Evolutionary conservation across 176 grass and related monocot species (phyloP), one percentile per base, ranked within the genome.

Genomic region (Musa itinerans): DNA sequence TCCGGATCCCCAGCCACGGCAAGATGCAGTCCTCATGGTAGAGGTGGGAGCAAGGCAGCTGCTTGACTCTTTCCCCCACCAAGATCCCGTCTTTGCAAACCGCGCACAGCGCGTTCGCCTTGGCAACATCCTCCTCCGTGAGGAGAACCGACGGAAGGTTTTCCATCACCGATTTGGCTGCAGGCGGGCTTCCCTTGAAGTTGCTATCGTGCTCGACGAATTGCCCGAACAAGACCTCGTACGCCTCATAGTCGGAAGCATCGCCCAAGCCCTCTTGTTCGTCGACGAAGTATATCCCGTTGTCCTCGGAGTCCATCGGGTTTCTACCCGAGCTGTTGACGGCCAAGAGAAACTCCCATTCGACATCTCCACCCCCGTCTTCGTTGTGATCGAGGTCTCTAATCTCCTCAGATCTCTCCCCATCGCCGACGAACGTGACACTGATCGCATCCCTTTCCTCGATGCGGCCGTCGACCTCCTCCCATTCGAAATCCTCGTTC

Each of bases 271-370:
- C 79, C 58, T 75, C 79, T 1, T 68, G 71, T 11, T 74, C 83
- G 80, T 89, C 84, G 58, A 92, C 69, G 67, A 87, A 85, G 72
- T 83, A 92, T 21, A 84, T 77, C 19, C 87, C 90, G 69, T 83
- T 29, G 14, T 83, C 78, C n/a, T 63, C 67, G 25, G 83, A 81
- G 34, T 86, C 77, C 23, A 54, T 65, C 24, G 79, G 61, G 67
- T 75, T 53, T 23, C 83, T 73, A 5, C 69, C 90, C 26, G 87
- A 72, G 74, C 65, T 91, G 67, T 92, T 89, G 53, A 86, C 78
- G 11, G 88, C 88, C 53, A 94, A 52, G 71, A 94, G 89, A 74
- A 94, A 82, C 84, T 99, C 95, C 88, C 83, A 91, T 72, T 87
- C 53, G 3, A 65, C 69, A 1, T 65, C 71, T 1, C 48, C 52